Conservation (phyloP, 2,329 filamentous ascomycete species). For the Cladosporium sphaerospermum region DNA sequence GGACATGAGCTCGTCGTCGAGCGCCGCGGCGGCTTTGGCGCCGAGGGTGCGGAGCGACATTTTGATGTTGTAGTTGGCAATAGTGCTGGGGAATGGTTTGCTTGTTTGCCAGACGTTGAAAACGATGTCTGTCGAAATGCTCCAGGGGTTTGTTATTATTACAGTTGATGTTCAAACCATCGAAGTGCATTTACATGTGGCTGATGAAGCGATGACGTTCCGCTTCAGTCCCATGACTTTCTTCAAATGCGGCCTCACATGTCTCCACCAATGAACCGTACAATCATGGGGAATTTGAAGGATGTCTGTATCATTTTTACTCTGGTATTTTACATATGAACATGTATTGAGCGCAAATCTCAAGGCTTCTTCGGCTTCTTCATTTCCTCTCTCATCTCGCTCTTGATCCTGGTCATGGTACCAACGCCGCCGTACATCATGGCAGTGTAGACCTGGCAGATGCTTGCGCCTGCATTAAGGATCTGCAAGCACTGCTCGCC, state of each 20-base stretch:
- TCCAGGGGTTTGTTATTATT: too few relatives aligned
- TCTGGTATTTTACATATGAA: constrained; percentile 8
- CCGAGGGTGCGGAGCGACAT: constrained; percentile 56
- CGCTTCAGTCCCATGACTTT: background rate
- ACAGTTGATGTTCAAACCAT: background rate
- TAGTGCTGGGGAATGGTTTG: background rate
- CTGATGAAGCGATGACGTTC: constrained; percentile 11
- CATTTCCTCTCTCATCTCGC: constrained; percentile 43
- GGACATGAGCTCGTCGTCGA: constrained; percentile 93
- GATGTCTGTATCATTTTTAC: background rate
- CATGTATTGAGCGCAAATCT: background rate
- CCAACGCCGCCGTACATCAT: constrained; percentile 58
- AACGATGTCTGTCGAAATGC: too few relatives aligned
- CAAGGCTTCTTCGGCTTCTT: constrained; percentile 10
- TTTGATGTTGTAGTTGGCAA: background rate
- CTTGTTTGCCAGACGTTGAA: background rate
- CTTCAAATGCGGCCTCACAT: background rate
- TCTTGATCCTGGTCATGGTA: constrained; percentile 51
- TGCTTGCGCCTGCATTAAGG: constrained; percentile 80
- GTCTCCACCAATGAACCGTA: background rate
- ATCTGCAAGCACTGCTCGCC: constrained; percentile 76
- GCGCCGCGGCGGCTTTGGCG: constrained; percentile 76
- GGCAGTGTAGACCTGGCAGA: constrained; percentile 64
- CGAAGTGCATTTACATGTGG: background rate
- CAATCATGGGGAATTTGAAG: background rate